These are phyloP conservation scores for Staphylotrichum longicolle DNA, from an alignment of 495 filamentous ascomycete species.

Conservation along the genomic window DNA sequence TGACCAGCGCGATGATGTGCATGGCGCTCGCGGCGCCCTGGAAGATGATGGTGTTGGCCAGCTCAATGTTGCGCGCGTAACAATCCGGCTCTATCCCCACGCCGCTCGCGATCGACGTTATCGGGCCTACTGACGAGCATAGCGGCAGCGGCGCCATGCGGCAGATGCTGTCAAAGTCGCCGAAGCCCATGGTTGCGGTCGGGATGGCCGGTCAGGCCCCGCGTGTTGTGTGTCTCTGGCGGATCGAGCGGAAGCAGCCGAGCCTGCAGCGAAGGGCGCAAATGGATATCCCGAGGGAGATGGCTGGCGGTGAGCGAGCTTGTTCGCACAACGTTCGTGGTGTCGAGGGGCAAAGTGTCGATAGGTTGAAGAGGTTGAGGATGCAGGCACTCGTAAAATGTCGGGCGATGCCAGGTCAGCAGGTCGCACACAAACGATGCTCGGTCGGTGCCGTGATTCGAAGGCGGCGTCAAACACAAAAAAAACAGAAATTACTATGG, in stretches of 20 bases:
- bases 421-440: too few relatives aligned
- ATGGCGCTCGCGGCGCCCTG: conserved; percentile 86
- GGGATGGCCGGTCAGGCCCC: conserved; percentile 19
- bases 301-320: too few relatives aligned
- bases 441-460: too few relatives aligned
- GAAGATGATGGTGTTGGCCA: conserved; percentile 98
- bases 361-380: too few relatives aligned
- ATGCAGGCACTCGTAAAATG: too few relatives aligned
- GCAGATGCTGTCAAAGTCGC: conserved; percentile 85
- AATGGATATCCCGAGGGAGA: too few relatives aligned
- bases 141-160: conserved; percentile 78
- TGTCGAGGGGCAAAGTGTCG: too few relatives aligned
- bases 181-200: conserved; percentile 71
- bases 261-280: neutral
- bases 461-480: neutral
- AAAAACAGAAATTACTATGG: neutral
- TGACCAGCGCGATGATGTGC: conserved; percentile 86
- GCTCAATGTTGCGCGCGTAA: conserved; percentile 90
- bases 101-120: conserved; percentile 59
- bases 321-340: too few relatives aligned
- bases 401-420: too few relatives aligned
- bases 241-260: conserved; percentile 1
- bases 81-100: conserved; percentile 85
- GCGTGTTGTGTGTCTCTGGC: neutral
- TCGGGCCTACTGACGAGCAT: conserved; percentile 75